These are phyloP conservation scores for Linnemannia zychae DNA, from an alignment of 192 early-diverging fungal genomes.

Conservation along the genomic window DNA sequence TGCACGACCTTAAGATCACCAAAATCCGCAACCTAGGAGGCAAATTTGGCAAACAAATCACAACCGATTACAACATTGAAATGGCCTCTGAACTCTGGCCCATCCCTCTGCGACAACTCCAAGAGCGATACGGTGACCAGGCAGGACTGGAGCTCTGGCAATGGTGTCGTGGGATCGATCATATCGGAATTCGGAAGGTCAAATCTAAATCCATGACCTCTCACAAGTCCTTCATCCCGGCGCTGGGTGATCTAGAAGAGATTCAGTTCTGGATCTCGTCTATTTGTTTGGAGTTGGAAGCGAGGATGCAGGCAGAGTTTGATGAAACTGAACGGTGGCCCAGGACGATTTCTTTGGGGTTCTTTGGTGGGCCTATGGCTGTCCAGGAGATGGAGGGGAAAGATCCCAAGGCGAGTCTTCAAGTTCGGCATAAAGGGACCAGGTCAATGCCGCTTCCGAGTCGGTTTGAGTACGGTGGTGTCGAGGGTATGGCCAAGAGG, in stretches of 20 bases:
- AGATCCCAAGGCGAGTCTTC: slow-evolving; percentile 19
- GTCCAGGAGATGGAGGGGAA: neutral
- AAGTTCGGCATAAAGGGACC: slow-evolving; percentile 28
- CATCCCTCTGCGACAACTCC: slow-evolving; percentile 39
- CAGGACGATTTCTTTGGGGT: slow-evolving; percentile 39
- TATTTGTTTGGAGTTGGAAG: slow-evolving; percentile 33
- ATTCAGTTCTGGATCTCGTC: slow-evolving; percentile 53
- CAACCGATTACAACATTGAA: slow-evolving; percentile 67
- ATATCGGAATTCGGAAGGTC: slow-evolving; percentile 44
- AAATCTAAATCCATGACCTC: slow-evolving; percentile 57
- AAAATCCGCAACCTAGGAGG: slow-evolving; percentile 93
- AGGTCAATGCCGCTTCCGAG: slow-evolving; percentile 46
- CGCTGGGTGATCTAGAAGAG: slow-evolving; percentile 40
- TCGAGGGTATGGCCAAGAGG: slow-evolving; percentile 39
- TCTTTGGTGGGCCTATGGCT: slow-evolving; percentile 29
- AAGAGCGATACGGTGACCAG: slow-evolving; percentile 45
- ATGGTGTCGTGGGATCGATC: slow-evolving; percentile 54
- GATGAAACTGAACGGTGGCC: slow-evolving; percentile 52
- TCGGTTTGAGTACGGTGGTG: slow-evolving; percentile 51
- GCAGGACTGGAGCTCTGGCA: slow-evolving; percentile 55
- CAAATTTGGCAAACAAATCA: slow-evolving; percentile 83
- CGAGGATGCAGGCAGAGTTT: slow-evolving; percentile 43
- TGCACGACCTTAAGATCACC: slow-evolving; percentile 74
- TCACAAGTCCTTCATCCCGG: slow-evolving; percentile 54
- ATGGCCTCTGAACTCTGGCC: slow-evolving; percentile 60